Percentiles rank a stretch among this genome's conserved stretches.
Evolutionary conservation across 140 eudicot species (phyloP).

Genomic region (Anethum foeniculum): DNA sequence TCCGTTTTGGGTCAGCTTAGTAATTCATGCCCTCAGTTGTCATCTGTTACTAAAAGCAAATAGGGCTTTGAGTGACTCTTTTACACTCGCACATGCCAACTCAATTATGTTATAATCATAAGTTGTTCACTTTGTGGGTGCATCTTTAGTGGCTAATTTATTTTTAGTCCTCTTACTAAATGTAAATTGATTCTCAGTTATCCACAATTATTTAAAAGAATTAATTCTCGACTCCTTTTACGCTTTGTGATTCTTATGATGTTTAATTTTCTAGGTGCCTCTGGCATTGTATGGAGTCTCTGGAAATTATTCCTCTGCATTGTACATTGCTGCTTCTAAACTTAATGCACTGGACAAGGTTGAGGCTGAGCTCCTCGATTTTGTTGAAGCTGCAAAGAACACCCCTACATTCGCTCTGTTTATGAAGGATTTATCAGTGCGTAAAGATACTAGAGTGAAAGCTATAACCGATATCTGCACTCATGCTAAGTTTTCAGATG

Average conservation of each 20-base stretch:
- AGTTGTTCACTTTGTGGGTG: background rate
- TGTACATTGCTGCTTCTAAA: constrained; percentile 67
- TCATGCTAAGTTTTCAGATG: constrained; percentile 67
- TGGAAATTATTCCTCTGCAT: constrained; percentile 86
- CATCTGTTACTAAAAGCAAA: background rate
- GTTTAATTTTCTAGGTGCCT: constrained; percentile 48
- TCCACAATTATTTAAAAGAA: background rate
- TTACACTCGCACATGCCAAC: background rate
- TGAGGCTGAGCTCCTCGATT: constrained; percentile 62
- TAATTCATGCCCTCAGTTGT: background rate
- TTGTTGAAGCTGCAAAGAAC: constrained; percentile 61
- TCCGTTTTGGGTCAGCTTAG: background rate
- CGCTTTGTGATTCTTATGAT: constrained; percentile 2
- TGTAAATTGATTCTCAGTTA: background rate
- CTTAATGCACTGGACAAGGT: constrained; percentile 71
- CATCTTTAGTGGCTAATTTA: background rate
- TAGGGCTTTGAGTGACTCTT: background rate
- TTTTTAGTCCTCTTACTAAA: background rate
- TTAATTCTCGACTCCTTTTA: background rate
- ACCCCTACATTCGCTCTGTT: constrained; percentile 60
- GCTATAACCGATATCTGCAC: constrained; percentile 54
- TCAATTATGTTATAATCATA: background rate
- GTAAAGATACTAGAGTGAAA: constrained; percentile 51
- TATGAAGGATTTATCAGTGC: constrained; percentile 75
- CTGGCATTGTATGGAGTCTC: constrained; percentile 71